phyloP scores from a whole-genome alignment of 2,329 filamentous ascomycete genomes.

The Calonectria fujianensis region DNA sequence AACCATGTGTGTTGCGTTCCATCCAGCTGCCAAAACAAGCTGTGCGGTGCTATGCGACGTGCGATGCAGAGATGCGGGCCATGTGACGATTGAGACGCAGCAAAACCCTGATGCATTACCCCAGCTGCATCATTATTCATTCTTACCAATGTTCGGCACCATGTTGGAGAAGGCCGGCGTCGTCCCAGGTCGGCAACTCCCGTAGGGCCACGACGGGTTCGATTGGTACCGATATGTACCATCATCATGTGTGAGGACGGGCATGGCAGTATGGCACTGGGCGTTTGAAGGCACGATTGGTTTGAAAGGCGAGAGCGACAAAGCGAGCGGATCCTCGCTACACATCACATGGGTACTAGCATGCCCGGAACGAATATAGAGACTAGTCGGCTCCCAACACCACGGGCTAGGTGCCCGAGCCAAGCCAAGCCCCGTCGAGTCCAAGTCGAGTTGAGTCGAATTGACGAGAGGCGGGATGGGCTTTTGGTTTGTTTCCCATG shows the following conservation, averaged over 20 bases:
- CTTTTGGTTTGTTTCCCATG: conserved; percentile 22
- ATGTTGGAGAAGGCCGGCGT: not conserved
- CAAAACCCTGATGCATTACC: conserved; percentile 17
- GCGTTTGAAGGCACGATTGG: not conserved
- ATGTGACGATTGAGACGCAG: conserved; percentile 35
- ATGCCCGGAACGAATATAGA: not conserved
- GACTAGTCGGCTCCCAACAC: conserved; percentile 18
- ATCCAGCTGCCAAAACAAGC: conserved; percentile 7
- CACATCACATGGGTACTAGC: conserved; percentile 10
- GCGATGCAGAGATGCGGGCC: not conserved
- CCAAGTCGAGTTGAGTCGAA: not conserved
- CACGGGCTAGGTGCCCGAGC: conserved; percentile 26
- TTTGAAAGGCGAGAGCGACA: conserved; percentile 1
- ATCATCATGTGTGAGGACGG: not conserved
- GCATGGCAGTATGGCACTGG: not conserved
- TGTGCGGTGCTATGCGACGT: conserved; percentile 11
- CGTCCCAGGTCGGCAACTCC: conserved; percentile 16
- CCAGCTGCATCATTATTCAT: conserved; percentile 25
- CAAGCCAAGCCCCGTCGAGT: not conserved
- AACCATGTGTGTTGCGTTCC: conserved; percentile 28
- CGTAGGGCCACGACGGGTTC: not conserved
- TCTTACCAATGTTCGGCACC: not conserved
- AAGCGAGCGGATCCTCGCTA: conserved; percentile 11
- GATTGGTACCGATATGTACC: not conserved
- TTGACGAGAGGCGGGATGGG: conserved; percentile 19